Evolutionary conservation across 2,329 filamentous ascomycete genomes (phyloP).

Genomic region (Fusarium sp.): DNA sequence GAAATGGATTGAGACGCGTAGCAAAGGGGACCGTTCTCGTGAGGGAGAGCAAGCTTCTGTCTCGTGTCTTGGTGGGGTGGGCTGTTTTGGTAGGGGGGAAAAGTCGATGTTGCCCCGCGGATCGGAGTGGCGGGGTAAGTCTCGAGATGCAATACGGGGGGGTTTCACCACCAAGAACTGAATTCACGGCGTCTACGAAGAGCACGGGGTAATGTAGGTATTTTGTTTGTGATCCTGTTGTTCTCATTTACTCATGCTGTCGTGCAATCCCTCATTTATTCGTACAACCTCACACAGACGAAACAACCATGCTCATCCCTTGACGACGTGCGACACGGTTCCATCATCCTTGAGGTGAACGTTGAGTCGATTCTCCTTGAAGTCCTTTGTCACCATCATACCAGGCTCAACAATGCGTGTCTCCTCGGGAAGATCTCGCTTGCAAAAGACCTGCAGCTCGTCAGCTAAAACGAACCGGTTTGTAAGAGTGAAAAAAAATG

Average conservation of each 20-base stretch:
- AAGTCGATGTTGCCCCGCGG: conserved; percentile 48
- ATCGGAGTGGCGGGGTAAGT: conserved; percentile 46
- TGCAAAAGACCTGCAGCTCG: conserved; percentile 66
- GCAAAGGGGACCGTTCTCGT: background rate
- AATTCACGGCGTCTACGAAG: background rate
- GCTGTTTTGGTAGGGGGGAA: conserved; percentile 36
- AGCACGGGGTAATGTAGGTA: background rate
- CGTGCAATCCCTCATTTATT: conserved; percentile 26
- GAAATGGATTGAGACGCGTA: background rate
- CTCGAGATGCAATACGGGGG: conserved; percentile 46
- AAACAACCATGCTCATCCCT: conserved; percentile 56
- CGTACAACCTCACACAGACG: conserved; percentile 13
- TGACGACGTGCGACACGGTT: conserved; percentile 69
- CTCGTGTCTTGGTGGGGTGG: conserved; percentile 39
- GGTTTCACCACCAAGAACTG: no score
- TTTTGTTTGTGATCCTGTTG: conserved; percentile 15
- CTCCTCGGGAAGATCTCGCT: conserved; percentile 68
- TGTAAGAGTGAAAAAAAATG: background rate
- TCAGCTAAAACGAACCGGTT: background rate
- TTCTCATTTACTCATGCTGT: conserved; percentile 18
- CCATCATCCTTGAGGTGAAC: conserved; percentile 71
- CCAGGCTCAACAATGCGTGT: conserved; percentile 69
- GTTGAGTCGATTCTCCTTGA: conserved; percentile 66
- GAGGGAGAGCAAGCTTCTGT: conserved; percentile 6
- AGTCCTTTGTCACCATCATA: conserved; percentile 70